Evolutionary conservation across 805 yeast genomes (phyloP), one percentile per base, ranked within the genome.

Genomic region (Yarrowia keelungensis): DNA sequence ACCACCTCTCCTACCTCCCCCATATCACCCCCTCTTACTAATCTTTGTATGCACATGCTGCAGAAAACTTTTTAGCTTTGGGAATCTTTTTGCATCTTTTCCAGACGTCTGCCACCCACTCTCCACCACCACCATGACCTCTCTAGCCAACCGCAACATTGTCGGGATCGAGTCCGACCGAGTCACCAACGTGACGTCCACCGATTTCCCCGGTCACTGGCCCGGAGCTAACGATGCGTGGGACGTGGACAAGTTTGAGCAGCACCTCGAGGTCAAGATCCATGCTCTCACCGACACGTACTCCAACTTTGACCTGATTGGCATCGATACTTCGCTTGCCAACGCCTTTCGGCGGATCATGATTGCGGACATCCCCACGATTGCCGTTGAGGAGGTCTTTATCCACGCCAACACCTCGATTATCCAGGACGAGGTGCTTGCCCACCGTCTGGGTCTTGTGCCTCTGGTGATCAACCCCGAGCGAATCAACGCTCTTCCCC

Each of bases 271-370:
- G 70, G 86, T 94, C 72, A 81, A 88, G 8, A 85, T 86, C 74
- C 80, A 88, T 70, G 83, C 86, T 56, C 89, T 88, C 70, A 85
- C 93, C 77, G 84, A 80, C 61, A 58, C 53, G 14, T 80, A 83
- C 39, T 92, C 94, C 69, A 92, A 91, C 78, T 95, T 95, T 75
- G 99, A 95, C 78, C 82, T 95, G 72, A 80, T 90, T 69, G 89
- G 91, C 74, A 80, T 93, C 65, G 99, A 95, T 78, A 90, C 98
- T 1, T 91, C 98, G 12, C 82, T 95, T 69, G 93, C 98, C 54
- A 95, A 95, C 81, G 98, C 99, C 0, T 92, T 94, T 80, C 89
- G 99, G 77, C 89, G 99, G 76, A 90, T 95, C 74, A 93, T 95
- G 98, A 88, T 95, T 68, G 86, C 98, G 0, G 99, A 95, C 78